Conservation (phyloP, 2,329 filamentous ascomycete genomes). For the Trichothecium sympodiale region DNA sequence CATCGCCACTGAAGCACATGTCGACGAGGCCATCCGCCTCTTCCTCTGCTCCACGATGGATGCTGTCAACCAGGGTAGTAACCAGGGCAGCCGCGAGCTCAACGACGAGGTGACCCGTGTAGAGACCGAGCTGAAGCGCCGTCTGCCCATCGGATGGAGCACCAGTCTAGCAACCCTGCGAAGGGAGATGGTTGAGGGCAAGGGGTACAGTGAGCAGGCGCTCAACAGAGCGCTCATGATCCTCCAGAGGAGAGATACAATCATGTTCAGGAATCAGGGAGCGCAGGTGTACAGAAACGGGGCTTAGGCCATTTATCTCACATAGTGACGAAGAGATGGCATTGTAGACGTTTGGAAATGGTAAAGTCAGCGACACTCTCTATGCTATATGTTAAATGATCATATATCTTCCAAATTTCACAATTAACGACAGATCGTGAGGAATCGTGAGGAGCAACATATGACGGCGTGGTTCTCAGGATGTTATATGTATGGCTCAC, state of each 20-base stretch:
- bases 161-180: constrained; percentile 79
- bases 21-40: constrained; percentile 92
- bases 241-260: constrained; percentile 76
- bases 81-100: constrained; percentile 73
- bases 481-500: too few species aligned
- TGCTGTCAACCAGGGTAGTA: constrained; percentile 81
- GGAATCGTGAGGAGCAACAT: too few species aligned
- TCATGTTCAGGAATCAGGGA: constrained; percentile 69
- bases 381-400: too few species aligned
- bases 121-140: constrained; percentile 77
- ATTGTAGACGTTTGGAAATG: constrained; percentile 1
- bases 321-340: not conserved
- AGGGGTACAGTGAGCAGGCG: constrained; percentile 79
- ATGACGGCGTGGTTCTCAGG: too few species aligned
- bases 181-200: constrained; percentile 83
- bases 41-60: constrained; percentile 98
- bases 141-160: constrained; percentile 90
- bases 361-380: too few species aligned
- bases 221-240: constrained; percentile 78
- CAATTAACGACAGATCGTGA: too few species aligned
- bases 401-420: too few species aligned
- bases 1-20: constrained; percentile 79
- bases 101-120: constrained; percentile 82
- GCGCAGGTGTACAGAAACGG: constrained; percentile 65
- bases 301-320: constrained; percentile 29